Evolutionary conservation across 75 land plant genomes (phyloP), one percentile per base, ranked within the genome.

Genomic region (Isoetes taiwanensis): DNA sequence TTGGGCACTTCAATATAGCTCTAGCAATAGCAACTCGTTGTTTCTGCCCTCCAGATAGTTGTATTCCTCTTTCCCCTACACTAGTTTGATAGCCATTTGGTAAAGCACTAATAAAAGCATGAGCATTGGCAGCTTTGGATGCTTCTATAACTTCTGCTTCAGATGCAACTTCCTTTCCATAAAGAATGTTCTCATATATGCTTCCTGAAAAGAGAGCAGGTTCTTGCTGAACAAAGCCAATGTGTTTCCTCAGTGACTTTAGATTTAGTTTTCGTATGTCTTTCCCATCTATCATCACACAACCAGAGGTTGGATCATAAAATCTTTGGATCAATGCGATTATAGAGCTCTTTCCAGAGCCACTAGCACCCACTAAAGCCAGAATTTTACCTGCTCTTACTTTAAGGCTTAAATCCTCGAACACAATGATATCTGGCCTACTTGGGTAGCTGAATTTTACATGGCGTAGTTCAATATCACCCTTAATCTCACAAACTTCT

Each of bases 311-410:
- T 1, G 67, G 67, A 34, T 64, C 67, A 26, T 64, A 64, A 30
- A 64, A 64, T 10, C 67, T 41, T 35, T 35, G 43, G 12, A 64
- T 55, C 25, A 64, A 29, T 5, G 42, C 38, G 12, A 64, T 37
- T 2, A 64, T 40, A 26, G 67, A 34, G 28, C 42, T 34, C 29
- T 14, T 28, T 41, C 62, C 62, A 3, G 62, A 38, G 26, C 67
- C 67, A 25, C 67, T 64, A 19, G 63, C 63, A 26, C 67, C 67
- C 2, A 64, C 63, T 25, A 58, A 30, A 19, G 43, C 43, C 30
- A 55, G 38, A 27, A 25, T 64, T 19, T 30, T 56, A n/a, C 67
- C 67, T 2, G 67, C 63, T 17, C 63, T 23, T 17, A 64, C 59
- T 35, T 32, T 26, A 8, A 64, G 1, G 27, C 39, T 64, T 6